Base-by-base conservation (phyloP, 768 basidiomycete genomes). In the Termitomyces heimii region DNA sequence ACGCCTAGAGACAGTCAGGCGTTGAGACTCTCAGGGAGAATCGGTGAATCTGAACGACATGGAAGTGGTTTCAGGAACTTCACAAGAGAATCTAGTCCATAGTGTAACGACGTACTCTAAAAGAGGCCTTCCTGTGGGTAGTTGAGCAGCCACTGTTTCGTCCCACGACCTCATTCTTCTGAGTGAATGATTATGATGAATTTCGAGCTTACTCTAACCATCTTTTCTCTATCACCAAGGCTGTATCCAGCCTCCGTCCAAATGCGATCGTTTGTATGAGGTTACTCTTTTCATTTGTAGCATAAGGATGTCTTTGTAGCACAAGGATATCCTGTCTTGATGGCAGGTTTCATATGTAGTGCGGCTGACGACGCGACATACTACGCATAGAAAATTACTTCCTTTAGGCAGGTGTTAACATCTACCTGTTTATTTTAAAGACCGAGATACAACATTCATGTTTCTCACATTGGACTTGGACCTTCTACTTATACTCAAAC, bases 71-170 rank as follows among this genome's bases (percentile, higher is more conserved):
- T 26, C 22, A 31, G 20, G 28, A 24, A 24, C 4, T 16, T 43
- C 22, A 4, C 62, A 61, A 13, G 12, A 22, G 26, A 67, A 20
- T 62, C 65, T 44, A 55, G 66, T 42, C 60, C 69, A 42, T 8
- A 22, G 14, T 71, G 73, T 76, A 65, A 55, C 75, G 69, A 45
- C 18, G 55, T 28, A 18, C 50, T 56, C 57, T 62, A 31, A 61
- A 64, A 13, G 58, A 61, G 7, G 60, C 47, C 70, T 65, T 57
- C 68, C 62, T 45, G 73, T 65, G 69, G 51, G 34, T 45, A 32
- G 24, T 8, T 46, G 4, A 22, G 39, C 34, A 31, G 22, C 54
- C 48, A 56, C 50, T 55, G 26, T n/a, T 24, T 53, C 34, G 31
- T 13, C 12, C 52, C 47, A 22, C 31, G 24, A 47, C 43, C 35